phyloP scores from a whole-genome alignment of 805 yeast species.

The Saitoella complicata region DNA sequence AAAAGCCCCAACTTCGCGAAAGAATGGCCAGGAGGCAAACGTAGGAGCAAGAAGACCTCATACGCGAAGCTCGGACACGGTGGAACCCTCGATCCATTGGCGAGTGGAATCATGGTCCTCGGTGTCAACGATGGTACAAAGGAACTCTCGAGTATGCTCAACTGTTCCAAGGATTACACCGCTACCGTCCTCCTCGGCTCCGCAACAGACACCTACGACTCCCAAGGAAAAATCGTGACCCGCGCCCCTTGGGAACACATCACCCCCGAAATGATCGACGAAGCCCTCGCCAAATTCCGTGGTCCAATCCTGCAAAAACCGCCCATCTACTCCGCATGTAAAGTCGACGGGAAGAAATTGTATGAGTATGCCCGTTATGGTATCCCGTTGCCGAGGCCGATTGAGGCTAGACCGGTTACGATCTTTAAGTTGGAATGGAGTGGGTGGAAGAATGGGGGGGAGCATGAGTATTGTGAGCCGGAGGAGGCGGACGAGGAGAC shows the following conservation, averaged over 20 bases:
- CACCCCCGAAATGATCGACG: conserved; percentile 33
- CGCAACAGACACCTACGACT: conserved; percentile 85
- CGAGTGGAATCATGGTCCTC: conserved; percentile 78
- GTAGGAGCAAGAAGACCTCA: conserved; percentile 18
- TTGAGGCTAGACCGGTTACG: conserved; percentile 56
- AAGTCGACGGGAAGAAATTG: conserved; percentile 84
- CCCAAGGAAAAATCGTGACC: conserved; percentile 66
- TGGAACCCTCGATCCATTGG: conserved; percentile 90
- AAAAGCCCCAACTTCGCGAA: no score
- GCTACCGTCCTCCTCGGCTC: conserved; percentile 77
- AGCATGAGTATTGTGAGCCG: conserved; percentile 37
- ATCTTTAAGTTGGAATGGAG: conserved; percentile 39
- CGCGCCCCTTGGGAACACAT: conserved; percentile 42
- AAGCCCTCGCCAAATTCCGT: conserved; percentile 45
- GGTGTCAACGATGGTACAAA: conserved; percentile 94
- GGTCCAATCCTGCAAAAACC: conserved; percentile 82
- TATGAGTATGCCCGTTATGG: conserved; percentile 91
- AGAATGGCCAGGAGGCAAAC: conserved; percentile 14
- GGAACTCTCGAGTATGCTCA: conserved; percentile 50
- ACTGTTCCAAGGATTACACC: conserved; percentile 57
- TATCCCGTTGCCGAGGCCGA: conserved; percentile 65
- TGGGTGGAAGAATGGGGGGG: conserved; percentile 29
- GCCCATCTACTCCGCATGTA: conserved; percentile 79
- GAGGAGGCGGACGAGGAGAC: conserved; percentile 22
- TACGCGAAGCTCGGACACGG: conserved; percentile 92